Conservation (phyloP, 2,329 filamentous ascomycete genomes). For the Paraconiothyrium brasiliense region DNA sequence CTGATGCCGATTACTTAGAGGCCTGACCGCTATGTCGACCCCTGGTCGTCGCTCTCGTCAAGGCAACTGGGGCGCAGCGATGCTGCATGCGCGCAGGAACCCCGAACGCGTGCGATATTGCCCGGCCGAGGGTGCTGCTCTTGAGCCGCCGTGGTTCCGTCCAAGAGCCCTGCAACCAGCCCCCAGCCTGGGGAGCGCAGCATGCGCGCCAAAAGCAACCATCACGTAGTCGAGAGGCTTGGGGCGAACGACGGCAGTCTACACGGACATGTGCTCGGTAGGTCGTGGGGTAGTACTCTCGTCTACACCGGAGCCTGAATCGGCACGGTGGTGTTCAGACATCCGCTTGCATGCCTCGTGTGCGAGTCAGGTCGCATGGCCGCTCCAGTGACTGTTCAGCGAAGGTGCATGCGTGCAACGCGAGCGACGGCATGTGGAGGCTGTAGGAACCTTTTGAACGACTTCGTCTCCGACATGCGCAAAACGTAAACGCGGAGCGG, state of each 20-base stretch:
- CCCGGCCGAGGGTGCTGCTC: neutral
- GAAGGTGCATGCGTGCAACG: neutral
- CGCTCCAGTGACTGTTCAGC: slow-evolving; percentile 7
- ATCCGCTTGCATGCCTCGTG: neutral
- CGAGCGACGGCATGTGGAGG: neutral
- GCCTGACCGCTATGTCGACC: too few species aligned
- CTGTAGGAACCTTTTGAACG: neutral
- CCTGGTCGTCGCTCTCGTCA: slow-evolving; percentile 13
- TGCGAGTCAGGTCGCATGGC: slow-evolving; percentile 3
- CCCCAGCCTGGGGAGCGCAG: neutral
- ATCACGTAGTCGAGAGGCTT: neutral
- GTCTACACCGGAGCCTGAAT: neutral
- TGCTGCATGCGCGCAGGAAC: slow-evolving; percentile 14
- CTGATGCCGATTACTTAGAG: too few species aligned
- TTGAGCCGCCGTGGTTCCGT: neutral
- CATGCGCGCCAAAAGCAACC: slow-evolving; percentile 1
- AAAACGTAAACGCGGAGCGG: neutral
- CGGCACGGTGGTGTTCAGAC: neutral
- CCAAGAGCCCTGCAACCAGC: slow-evolving; percentile 7
- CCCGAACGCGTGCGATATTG: slow-evolving; percentile 9
- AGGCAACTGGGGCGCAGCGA: slow-evolving; percentile 10
- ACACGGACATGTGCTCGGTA: neutral
- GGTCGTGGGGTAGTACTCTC: neutral
- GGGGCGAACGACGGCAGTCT: too few species aligned
- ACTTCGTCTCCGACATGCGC: slow-evolving; percentile 1